Conservation (phyloP, 768 basidiomycete genomes). For the Boletus vinaceobasis region DNA sequence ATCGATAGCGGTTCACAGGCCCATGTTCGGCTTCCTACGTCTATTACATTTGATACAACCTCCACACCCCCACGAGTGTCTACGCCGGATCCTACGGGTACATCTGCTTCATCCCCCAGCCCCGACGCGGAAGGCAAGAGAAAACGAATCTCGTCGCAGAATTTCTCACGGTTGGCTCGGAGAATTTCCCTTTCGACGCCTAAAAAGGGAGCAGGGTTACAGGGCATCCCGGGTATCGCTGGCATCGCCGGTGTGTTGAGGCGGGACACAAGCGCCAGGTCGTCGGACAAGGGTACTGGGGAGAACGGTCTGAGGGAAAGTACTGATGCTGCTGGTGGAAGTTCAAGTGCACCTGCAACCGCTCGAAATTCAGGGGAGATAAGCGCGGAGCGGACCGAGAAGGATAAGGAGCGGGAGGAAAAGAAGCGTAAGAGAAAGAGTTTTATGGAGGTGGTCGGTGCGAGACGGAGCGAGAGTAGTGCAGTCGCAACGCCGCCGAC, state of each 20-base stretch:
- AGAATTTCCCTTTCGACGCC: slow-evolving; percentile 64
- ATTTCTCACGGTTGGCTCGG: slow-evolving; percentile 78
- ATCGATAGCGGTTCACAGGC: slow-evolving; percentile 27
- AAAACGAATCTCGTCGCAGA: slow-evolving; percentile 79
- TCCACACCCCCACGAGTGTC: slow-evolving; percentile 60
- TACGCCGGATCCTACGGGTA: slow-evolving; percentile 65
- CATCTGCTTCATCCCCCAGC: slow-evolving; percentile 59
- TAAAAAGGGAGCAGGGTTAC: slow-evolving; percentile 51
- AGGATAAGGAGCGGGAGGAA: slow-evolving; percentile 52
- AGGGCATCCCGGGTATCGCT: slow-evolving; percentile 34
- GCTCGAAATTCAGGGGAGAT: slow-evolving; percentile 48
- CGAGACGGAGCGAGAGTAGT: slow-evolving; percentile 24
- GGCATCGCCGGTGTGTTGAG: slow-evolving; percentile 29
- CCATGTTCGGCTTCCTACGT: slow-evolving; percentile 26
- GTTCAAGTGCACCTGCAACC: slow-evolving; percentile 39
- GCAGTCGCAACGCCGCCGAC: slow-evolving; percentile 36
- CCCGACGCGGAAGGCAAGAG: slow-evolving; percentile 72
- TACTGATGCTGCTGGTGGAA: slow-evolving; percentile 15
- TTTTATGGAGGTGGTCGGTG: slow-evolving; percentile 39
- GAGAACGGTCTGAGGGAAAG: slow-evolving; percentile 19
- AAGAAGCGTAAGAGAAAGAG: slow-evolving; percentile 65
- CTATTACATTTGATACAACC: slow-evolving; percentile 61
- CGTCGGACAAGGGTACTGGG: slow-evolving; percentile 37
- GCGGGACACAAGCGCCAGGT: slow-evolving; percentile 35
- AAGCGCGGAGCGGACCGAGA: slow-evolving; percentile 44